phyloP scores from a whole-genome alignment of 345 rosid species.

The Hibiscus tridactylites region DNA sequence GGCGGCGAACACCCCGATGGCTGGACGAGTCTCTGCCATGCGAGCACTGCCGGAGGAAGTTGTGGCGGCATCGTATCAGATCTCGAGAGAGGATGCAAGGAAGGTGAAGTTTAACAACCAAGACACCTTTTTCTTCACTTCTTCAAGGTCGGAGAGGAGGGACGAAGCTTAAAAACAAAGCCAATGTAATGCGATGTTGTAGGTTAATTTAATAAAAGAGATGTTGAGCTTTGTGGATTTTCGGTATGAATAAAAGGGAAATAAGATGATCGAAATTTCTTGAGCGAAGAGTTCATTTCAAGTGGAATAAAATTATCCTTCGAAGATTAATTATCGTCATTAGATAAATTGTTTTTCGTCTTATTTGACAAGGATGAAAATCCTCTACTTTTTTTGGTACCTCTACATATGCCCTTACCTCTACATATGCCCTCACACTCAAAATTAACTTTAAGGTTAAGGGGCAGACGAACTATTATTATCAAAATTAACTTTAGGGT shows the following conservation, averaged over 20 bases:
- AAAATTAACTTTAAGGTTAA: no score
- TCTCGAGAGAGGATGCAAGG: slow-evolving; percentile 48
- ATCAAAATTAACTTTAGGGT: no score
- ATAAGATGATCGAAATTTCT: no score
- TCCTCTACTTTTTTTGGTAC: no score
- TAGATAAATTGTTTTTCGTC: no score
- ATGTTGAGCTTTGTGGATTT: neutral
- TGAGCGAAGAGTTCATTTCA: no score
- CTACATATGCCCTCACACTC: no score
- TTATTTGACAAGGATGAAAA: no score
- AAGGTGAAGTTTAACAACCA: slow-evolving; percentile 40
- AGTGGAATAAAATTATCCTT: no score
- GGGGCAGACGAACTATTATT: no score
- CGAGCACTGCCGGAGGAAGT: slow-evolving; percentile 52
- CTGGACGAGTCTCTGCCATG: slow-evolving; percentile 47
- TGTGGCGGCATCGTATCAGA: slow-evolving; percentile 36
- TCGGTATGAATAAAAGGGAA: neutral
- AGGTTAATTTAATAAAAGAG: neutral
- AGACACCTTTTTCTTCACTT: slow-evolving; percentile 30
- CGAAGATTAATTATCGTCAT: no score
- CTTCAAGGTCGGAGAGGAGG: slow-evolving; percentile 26
- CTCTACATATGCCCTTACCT: no score
- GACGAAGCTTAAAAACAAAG: slow-evolving; percentile 35
- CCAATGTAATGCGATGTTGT: slow-evolving; percentile 5
- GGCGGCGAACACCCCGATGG: slow-evolving; percentile 34